Conservation (phyloP, 1,139 yeast species). For the Wickerhamomyces sp. region DNA sequence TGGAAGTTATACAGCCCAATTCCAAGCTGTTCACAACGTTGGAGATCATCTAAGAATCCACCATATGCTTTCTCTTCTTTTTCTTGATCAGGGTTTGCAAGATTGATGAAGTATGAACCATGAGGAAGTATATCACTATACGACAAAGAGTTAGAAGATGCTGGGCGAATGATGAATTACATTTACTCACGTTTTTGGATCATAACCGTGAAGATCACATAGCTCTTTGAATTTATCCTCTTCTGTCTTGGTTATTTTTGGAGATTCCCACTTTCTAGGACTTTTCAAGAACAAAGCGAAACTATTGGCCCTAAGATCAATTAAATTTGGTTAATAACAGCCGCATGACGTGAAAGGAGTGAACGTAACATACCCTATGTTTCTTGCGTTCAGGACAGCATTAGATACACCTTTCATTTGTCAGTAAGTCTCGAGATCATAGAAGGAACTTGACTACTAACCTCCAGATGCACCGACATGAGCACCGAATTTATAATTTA, state of each 20-base stretch:
- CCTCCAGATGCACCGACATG: conserved; percentile 76
- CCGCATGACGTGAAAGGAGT: not conserved
- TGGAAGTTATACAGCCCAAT: conserved; percentile 90
- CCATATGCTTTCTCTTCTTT: conserved; percentile 72
- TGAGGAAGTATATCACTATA: conserved; percentile 74
- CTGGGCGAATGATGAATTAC: no score
- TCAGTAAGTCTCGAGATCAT: not conserved
- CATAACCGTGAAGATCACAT: conserved; percentile 59
- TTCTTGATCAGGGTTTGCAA: conserved; percentile 84
- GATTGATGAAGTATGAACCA: conserved; percentile 87
- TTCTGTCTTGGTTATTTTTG: conserved; percentile 66
- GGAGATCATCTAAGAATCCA: conserved; percentile 82
- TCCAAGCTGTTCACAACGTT: conserved; percentile 77
- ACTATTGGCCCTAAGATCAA: conserved; percentile 43
- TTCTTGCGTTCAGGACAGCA: conserved; percentile 68
- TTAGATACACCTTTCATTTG: conserved; percentile 49
- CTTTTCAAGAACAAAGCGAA: conserved; percentile 89
- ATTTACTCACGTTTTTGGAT: conserved; percentile 45
- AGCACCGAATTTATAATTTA: conserved; percentile 65
- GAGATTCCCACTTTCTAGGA: conserved; percentile 89
- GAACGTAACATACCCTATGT: conserved; percentile 49
- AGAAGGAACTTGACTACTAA: conserved; percentile 4
- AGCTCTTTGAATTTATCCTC: conserved; percentile 55
- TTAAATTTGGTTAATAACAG: not conserved
- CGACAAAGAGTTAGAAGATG: no score